A percentile compares a stretch with the other conserved stretches of the same genome.
Evolutionary conservation across 495 filamentous ascomycete species (phyloP).

Genomic region (Penicillium argentinense): DNA sequence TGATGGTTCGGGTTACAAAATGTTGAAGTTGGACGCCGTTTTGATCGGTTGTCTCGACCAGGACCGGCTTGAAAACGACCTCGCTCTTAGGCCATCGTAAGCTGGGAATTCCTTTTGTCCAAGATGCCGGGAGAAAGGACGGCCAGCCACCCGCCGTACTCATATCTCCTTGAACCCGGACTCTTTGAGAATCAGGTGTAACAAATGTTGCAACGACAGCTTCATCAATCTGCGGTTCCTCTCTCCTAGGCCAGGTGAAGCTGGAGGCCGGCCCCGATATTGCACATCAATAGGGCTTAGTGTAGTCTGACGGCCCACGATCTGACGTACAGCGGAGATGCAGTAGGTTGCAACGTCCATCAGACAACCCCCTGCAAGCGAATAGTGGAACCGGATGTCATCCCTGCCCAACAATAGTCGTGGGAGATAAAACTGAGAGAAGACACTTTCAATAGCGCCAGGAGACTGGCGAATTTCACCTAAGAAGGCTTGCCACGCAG

Average conservation of each 20-base stretch:
- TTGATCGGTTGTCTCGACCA: conserved; percentile 17
- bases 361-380: background rate
- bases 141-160: conserved; percentile 11
- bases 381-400: conserved; percentile 50
- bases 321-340: background rate
- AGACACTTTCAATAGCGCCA: conserved; percentile 2
- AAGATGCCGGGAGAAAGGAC: conserved; percentile 9
- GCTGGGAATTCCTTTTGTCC: conserved; percentile 16
- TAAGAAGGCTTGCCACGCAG: conserved; percentile 51
- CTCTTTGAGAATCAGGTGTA: conserved; percentile 45
- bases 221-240: conserved; percentile 37
- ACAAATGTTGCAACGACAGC: conserved; percentile 39
- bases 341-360: background rate
- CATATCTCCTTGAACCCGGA: conserved; percentile 37
- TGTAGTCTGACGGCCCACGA: background rate
- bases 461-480: conserved; percentile 36
- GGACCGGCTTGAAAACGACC: conserved; percentile 25
- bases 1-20: conserved; percentile 37
- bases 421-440: conserved; percentile 14
- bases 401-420: conserved; percentile 20
- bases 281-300: background rate
- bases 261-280: background rate
- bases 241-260: background rate
- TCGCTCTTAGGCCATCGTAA: conserved; percentile 29
- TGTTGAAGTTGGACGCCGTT: conserved; percentile 22